phyloP scores from a whole-genome alignment of 148 eudicot genomes.

The Cornus controversa region DNA sequence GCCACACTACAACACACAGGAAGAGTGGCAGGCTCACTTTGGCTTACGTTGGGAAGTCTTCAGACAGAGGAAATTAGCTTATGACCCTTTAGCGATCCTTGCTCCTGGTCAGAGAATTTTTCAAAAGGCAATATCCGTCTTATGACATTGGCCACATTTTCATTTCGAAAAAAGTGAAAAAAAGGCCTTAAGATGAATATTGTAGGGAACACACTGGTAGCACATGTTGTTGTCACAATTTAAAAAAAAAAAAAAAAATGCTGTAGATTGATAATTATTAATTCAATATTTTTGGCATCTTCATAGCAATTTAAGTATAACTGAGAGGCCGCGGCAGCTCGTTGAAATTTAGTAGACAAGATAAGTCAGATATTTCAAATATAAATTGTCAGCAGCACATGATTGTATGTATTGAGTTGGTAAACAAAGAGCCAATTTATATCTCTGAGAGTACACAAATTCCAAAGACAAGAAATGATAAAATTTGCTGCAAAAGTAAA shows the following conservation, averaged over 20 bases:
- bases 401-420: not conserved
- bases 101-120: constrained; percentile 91
- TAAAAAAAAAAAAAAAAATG: not conserved
- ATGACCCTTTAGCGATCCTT: constrained; percentile 85
- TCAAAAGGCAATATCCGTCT: constrained; percentile 49
- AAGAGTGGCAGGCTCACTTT: constrained; percentile 70
- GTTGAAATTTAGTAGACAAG: not conserved
- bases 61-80: constrained; percentile 54
- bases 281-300: constrained; percentile 15
- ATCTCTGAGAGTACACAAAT: not conserved
- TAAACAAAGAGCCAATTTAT: not conserved
- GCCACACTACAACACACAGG: constrained; percentile 57
- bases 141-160: constrained; percentile 29
- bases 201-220: not conserved
- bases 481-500: no score
- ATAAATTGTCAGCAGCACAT: not conserved
- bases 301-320: constrained; percentile 24
- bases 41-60: constrained; percentile 74
- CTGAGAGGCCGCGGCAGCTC: constrained; percentile 2
- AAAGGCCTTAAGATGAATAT: not conserved
- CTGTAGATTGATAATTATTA: constrained; percentile 11
- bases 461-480: not conserved
- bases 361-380: not conserved
- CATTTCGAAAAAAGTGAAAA: not conserved
- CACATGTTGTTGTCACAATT: not conserved